Evolutionary conservation across 495 filamentous ascomycete species (phyloP).

Genomic region (Neurospora sp.): DNA sequence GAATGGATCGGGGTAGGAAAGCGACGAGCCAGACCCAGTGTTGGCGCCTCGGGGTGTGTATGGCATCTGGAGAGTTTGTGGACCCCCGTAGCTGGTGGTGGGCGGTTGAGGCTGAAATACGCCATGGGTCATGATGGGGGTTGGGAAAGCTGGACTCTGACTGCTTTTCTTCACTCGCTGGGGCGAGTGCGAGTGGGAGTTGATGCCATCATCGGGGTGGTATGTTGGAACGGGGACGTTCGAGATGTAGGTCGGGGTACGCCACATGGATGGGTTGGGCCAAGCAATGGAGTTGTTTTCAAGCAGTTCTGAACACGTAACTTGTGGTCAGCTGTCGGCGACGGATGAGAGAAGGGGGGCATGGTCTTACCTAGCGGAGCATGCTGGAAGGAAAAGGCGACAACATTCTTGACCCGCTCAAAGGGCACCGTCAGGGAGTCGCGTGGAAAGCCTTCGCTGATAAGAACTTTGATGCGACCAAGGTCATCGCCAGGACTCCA

Average conservation of each 20-base stretch:
- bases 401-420: slow-evolving; percentile 61
- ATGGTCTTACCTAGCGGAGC: slow-evolving; percentile 57
- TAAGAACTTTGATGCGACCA: slow-evolving; percentile 67
- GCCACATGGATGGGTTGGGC: slow-evolving; percentile 71
- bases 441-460: slow-evolving; percentile 60
- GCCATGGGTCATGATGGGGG: not conserved
- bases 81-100: slow-evolving; percentile 9
- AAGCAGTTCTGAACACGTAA: slow-evolving; percentile 46
- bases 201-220: slow-evolving; percentile 28
- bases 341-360: not conserved
- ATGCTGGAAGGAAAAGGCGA: slow-evolving; percentile 80
- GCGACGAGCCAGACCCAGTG: slow-evolving; percentile 8
- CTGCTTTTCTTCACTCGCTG: slow-evolving; percentile 1
- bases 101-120: slow-evolving; percentile 11
- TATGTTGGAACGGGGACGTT: slow-evolving; percentile 30
- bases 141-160: slow-evolving; percentile 8
- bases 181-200: slow-evolving; percentile 36
- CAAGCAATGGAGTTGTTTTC: slow-evolving; percentile 71
- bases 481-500: slow-evolving; percentile 64
- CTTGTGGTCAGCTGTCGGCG: not conserved
- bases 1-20: slow-evolving; percentile 25
- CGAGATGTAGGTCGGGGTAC: slow-evolving; percentile 30
- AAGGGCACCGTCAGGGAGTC: slow-evolving; percentile 45
- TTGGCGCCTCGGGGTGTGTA: slow-evolving; percentile 14
- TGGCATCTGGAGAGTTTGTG: slow-evolving; percentile 3